Conservation (phyloP, 352 stramenopile genomes). For the Phytopythium delawarense region DNA sequence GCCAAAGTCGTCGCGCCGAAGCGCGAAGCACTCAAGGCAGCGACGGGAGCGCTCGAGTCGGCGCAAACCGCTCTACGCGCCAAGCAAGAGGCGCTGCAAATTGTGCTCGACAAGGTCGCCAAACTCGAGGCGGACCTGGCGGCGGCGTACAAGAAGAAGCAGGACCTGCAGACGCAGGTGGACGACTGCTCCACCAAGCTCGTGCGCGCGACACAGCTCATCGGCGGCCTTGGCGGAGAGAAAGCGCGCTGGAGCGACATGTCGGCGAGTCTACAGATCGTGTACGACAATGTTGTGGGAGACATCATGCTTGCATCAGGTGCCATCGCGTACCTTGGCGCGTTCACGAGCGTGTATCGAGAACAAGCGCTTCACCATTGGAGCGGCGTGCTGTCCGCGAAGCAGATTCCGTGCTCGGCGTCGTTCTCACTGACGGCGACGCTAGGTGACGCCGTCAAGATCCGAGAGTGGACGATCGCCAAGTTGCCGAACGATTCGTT, state of each 20-base stretch:
- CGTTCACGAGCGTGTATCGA: slow-evolving; percentile 91
- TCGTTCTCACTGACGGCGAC: slow-evolving; percentile 82
- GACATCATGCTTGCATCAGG: slow-evolving; percentile 93
- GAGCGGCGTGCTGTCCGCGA: slow-evolving; percentile 51
- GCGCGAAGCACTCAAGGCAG: slow-evolving; percentile 88
- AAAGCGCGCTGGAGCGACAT: slow-evolving; percentile 92
- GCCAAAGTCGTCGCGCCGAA: slow-evolving; percentile 93
- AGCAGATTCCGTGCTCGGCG: slow-evolving; percentile 79
- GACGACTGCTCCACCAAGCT: slow-evolving; percentile 93
- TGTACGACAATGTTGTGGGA: slow-evolving; percentile 90
- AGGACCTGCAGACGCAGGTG: slow-evolving; percentile 87
- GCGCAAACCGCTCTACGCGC: slow-evolving; percentile 82
- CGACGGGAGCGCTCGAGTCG: slow-evolving; percentile 80
- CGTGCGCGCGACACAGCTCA: slow-evolving; percentile 89
- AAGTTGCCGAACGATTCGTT: slow-evolving; percentile 95
- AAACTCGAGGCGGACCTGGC: slow-evolving; percentile 86
- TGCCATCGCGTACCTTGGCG: slow-evolving; percentile 93
- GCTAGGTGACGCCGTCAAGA: slow-evolving; percentile 90
- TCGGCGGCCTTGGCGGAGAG: slow-evolving; percentile 92
- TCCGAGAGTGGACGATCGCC: slow-evolving; percentile 93
- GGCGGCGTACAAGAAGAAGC: slow-evolving; percentile 92
- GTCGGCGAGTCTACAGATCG: slow-evolving; percentile 74
- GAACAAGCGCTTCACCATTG: slow-evolving; percentile 86
- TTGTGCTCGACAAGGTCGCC: slow-evolving; percentile 91
- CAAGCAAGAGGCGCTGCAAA: slow-evolving; percentile 90